Percentiles rank a stretch among this genome's conserved stretches.
phyloP scores from a whole-genome alignment of 441 rosid genomes.

The Raphanus hybrid region DNA sequence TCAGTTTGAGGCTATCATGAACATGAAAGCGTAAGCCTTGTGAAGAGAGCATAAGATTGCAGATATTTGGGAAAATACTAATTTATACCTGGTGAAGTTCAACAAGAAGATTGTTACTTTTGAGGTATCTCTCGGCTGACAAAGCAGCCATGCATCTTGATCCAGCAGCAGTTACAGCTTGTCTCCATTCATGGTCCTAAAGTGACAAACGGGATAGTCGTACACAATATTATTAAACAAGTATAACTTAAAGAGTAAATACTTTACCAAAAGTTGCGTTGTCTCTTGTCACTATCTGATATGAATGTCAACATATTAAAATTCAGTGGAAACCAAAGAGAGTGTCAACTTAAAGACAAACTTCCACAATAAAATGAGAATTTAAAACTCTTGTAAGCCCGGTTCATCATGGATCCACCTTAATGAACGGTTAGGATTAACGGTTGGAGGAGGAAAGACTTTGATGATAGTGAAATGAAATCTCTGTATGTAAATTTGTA shows the following conservation, averaged over 20 bases:
- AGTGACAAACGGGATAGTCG: no score
- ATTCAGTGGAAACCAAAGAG: neutral
- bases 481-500: no score
- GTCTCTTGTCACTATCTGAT: slow-evolving; percentile 37
- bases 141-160: slow-evolving; percentile 98
- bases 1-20: no score
- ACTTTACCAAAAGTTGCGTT: slow-evolving; percentile 4
- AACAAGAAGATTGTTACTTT: slow-evolving; percentile 75
- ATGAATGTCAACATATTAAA: slow-evolving; percentile 40
- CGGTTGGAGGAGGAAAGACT: no score
- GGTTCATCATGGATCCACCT: slow-evolving; percentile 16
- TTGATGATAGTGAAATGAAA: no score
- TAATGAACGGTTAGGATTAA: no score
- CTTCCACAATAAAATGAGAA: slow-evolving; percentile 2
- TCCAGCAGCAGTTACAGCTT: slow-evolving; percentile 70
- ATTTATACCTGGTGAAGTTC: slow-evolving; percentile 91
- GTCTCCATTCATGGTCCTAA: no score
- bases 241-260: no score
- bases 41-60: slow-evolving; percentile 2
- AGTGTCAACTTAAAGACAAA: slow-evolving; percentile 18
- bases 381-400: neutral
- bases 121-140: slow-evolving; percentile 96
- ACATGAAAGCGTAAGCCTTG: no score
- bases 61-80: neutral
- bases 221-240: no score